phyloP scores from a whole-genome alignment of 2,329 filamentous ascomycete species.

The Fusarium napiforme region DNA sequence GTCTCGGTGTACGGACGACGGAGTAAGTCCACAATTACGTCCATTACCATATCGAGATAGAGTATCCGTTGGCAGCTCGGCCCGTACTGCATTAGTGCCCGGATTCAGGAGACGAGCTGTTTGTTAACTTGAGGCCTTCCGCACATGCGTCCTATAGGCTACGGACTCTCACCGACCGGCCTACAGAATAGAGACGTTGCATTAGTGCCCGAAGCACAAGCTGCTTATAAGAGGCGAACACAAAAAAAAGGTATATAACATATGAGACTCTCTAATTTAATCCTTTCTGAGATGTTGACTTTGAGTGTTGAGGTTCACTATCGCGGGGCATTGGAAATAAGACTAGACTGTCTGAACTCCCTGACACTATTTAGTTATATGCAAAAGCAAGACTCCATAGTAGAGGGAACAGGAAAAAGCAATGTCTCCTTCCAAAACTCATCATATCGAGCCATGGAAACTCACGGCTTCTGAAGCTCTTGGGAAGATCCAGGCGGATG shows the following conservation, averaged over 20 bases:
- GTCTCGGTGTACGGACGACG: constrained; percentile 1
- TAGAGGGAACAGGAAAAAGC: not conserved
- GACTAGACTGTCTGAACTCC: not conserved
- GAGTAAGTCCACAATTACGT: not conserved
- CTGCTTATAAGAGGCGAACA: not conserved
- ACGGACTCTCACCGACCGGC: constrained; percentile 14
- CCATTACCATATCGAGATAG: constrained; percentile 11
- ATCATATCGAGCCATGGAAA: constrained; percentile 31
- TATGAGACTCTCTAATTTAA: not conserved
- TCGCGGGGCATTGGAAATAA: not conserved
- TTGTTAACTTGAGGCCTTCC: constrained; percentile 18
- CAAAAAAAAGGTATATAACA: not conserved
- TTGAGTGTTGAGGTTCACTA: not conserved
- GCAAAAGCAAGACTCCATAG: not conserved
- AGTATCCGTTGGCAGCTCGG: constrained; percentile 27
- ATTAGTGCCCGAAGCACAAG: constrained; percentile 5
- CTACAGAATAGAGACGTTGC: constrained; percentile 11
- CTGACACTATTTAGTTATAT: not conserved
- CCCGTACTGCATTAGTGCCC: constrained; percentile 31
- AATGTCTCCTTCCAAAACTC: constrained; percentile 28
- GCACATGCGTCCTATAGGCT: constrained; percentile 14
- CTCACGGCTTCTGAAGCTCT: constrained; percentile 58
- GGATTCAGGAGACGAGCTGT: not conserved
- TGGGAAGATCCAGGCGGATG: constrained; percentile 52
- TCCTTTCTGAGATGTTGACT: not conserved